Percentiles rank a stretch among this genome's conserved stretches.
phyloP scores from a whole-genome alignment of 2,329 filamentous ascomycete species.

The Macroventuria anomochaeta region DNA sequence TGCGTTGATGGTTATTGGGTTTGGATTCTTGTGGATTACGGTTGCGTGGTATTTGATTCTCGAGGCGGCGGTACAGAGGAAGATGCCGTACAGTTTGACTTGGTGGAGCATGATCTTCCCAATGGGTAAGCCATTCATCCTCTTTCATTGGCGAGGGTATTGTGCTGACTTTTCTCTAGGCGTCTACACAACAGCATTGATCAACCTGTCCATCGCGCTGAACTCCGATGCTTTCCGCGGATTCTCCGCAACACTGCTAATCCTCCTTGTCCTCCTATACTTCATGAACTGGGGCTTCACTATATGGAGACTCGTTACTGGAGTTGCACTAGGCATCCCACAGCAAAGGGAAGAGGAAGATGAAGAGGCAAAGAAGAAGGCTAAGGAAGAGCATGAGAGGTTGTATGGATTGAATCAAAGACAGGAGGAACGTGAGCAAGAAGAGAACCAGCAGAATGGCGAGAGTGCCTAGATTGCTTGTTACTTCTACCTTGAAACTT shows the following conservation, averaged over 20 bases:
- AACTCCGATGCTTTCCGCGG: slow-evolving; percentile 25
- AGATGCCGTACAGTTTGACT: slow-evolving; percentile 23
- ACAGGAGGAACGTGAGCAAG: background rate
- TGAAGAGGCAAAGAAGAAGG: slow-evolving; percentile 17
- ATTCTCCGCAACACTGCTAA: slow-evolving; percentile 18
- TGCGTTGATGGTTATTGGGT: slow-evolving; percentile 21
- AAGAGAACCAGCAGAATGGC: background rate
- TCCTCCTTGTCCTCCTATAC: slow-evolving; percentile 23
- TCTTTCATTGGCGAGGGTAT: background rate
- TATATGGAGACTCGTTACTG: slow-evolving; percentile 17
- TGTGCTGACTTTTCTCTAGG: slow-evolving; percentile 7
- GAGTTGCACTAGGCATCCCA: slow-evolving; percentile 22
- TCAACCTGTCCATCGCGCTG: slow-evolving; percentile 24
- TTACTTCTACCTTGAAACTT: background rate
- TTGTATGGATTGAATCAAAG: background rate
- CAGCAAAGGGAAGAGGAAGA: slow-evolving; percentile 25
- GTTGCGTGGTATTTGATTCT: slow-evolving; percentile 24
- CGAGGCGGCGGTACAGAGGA: slow-evolving; percentile 18
- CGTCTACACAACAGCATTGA: slow-evolving; percentile 23
- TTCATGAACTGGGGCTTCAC: slow-evolving; percentile 27
- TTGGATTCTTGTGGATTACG: slow-evolving; percentile 24
- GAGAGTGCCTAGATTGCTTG: background rate
- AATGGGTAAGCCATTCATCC: slow-evolving; percentile 14
- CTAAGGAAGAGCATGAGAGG: slow-evolving; percentile 5
- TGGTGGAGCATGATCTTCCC: slow-evolving; percentile 31